Conservation (phyloP, 2,329 filamentous ascomycete genomes). For the Aspergillus fumigatus region DNA sequence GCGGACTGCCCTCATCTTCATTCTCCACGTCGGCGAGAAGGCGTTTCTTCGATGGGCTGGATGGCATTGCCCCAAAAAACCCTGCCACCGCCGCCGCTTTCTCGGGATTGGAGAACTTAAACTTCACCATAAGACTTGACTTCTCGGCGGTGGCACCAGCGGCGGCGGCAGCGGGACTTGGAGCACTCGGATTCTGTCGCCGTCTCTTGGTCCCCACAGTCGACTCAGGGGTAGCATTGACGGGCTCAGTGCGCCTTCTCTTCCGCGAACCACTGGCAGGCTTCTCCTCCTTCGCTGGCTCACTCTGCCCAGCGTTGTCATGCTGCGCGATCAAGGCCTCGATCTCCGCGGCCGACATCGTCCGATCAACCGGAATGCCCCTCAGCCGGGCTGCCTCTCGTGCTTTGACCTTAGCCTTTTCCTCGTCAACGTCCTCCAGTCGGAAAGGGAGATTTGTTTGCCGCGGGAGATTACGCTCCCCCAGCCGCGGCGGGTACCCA, state of each 20-base stretch:
- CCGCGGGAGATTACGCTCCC: slow-evolving; percentile 28
- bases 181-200: neutral
- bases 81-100: neutral
- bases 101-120: slow-evolving; percentile 6
- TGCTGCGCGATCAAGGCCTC: slow-evolving; percentile 15
- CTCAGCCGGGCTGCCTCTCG: slow-evolving; percentile 18
- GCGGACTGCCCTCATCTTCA: neutral
- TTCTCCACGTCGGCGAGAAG: slow-evolving; percentile 11
- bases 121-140: slow-evolving; percentile 12
- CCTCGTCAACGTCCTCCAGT: slow-evolving; percentile 22
- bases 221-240: neutral
- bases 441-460: slow-evolving; percentile 13
- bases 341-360: slow-evolving; percentile 16
- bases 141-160: neutral
- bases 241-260: slow-evolving; percentile 9
- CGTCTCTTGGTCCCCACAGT: neutral
- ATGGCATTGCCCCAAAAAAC: neutral
- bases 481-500: slow-evolving; percentile 28
- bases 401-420: slow-evolving; percentile 17
- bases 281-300: neutral
- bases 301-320: slow-evolving; percentile 2
- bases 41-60: slow-evolving; percentile 11
- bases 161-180: neutral
- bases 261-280: slow-evolving; percentile 1
- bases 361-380: slow-evolving; percentile 17